Evolutionary conservation across 257 asterid genomes (phyloP).

Genomic region (Capsicum pubescens): DNA sequence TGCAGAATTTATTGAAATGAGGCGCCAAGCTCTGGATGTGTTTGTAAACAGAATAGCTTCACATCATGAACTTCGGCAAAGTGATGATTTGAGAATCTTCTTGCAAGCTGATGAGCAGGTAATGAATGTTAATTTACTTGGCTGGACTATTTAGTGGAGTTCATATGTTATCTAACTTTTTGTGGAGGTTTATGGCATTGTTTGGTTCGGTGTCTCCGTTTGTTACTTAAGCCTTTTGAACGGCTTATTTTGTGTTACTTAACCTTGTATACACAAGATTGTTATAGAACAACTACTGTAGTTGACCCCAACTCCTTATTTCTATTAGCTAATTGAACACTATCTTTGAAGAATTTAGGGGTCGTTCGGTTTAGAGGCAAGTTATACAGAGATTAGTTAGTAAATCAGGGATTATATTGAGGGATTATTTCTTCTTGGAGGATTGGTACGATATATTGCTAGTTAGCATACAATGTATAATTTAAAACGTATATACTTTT

Average conservation of each 20-base stretch:
- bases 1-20: slow-evolving; percentile 96
- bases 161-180: neutral
- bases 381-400: neutral
- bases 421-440: slow-evolving; percentile 11
- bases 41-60: slow-evolving; percentile 91
- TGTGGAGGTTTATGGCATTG: neutral
- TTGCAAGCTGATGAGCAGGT: slow-evolving; percentile 99
- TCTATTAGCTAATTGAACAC: neutral
- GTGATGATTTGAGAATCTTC: slow-evolving; percentile 89
- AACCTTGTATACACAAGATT: neutral
- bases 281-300: neutral
- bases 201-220: neutral
- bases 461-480: neutral
- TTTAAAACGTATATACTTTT: neutral
- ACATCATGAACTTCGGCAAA: slow-evolving; percentile 80
- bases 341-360: slow-evolving; percentile 25
- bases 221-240: too few relatives aligned
- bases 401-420: neutral
- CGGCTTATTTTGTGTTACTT: neutral
- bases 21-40: slow-evolving; percentile 90
- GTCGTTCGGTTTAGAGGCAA: neutral
- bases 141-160: neutral
- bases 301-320: neutral
- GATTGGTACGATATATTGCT: neutral
- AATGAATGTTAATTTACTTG: slow-evolving; percentile 14